phyloP scores from a whole-genome alignment of 495 filamentous ascomycete genomes.

The Lasiosphaeriaceae sp. region DNA sequence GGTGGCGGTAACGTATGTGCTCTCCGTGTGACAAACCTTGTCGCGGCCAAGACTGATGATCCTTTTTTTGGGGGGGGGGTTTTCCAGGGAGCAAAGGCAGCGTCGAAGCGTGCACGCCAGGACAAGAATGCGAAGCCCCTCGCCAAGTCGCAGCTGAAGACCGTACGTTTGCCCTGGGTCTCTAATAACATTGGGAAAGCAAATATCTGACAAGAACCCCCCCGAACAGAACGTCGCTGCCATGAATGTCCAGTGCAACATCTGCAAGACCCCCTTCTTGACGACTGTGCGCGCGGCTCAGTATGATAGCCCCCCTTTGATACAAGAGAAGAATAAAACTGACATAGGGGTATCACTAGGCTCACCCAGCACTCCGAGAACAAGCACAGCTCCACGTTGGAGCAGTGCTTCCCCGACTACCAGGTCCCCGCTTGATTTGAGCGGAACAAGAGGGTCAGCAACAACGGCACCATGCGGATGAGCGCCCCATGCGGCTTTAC shows the following conservation, averaged over 20 bases:
- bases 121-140: conserved; percentile 39
- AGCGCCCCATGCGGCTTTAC: not conserved
- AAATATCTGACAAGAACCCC: conserved; percentile 1
- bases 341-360: conserved; percentile 15
- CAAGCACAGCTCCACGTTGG: conserved; percentile 51
- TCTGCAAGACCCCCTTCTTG: conserved; percentile 55
- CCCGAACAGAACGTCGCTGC: conserved; percentile 44
- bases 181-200: not conserved
- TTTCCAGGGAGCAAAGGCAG: conserved; percentile 52
- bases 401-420: conserved; percentile 52
- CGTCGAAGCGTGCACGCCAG: conserved; percentile 56
- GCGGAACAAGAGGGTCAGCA: not conserved
- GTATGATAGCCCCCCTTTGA: conserved; percentile 30
- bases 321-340: not conserved
- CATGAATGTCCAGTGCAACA: conserved; percentile 53
- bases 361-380: conserved; percentile 52
- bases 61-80: not conserved
- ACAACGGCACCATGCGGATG: conserved; percentile 2
- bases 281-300: conserved; percentile 51
- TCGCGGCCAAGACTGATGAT: too few species aligned
- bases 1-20: conserved; percentile 49
- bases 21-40: too few species aligned
- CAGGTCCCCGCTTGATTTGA: conserved; percentile 12
- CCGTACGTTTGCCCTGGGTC: conserved; percentile 29
- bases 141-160: conserved; percentile 54